Percentiles rank a stretch among this genome's conserved stretches.
phyloP scores from a whole-genome alignment of 225 moss, liverwort and hornwort species.

The Sphagnum tenellum region DNA sequence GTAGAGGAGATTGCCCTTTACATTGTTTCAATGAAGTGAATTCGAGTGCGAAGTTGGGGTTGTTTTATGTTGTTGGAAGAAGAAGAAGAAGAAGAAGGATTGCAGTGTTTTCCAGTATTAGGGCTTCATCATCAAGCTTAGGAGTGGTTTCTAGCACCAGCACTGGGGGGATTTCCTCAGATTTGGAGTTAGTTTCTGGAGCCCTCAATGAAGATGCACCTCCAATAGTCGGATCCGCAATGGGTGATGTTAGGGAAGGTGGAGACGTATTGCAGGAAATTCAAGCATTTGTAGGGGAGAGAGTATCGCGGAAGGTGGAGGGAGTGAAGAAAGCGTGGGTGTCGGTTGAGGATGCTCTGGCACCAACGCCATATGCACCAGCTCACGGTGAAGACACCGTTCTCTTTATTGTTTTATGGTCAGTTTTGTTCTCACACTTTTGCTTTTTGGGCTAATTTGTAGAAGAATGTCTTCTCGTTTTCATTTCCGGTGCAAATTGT shows the following conservation, averaged over 20 bases:
- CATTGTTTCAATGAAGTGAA: too few relatives aligned
- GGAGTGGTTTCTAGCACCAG: too few relatives aligned
- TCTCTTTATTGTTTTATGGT: conserved; percentile 29
- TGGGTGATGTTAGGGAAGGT: conserved; percentile 1
- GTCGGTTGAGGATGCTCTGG: conserved; percentile 25
- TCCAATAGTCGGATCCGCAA: conserved; percentile 10
- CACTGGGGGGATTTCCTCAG: too few relatives aligned
- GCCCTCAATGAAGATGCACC: conserved; percentile 29
- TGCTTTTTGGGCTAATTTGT: not conserved
- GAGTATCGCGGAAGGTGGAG: conserved; percentile 14
- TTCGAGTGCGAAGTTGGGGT: too few relatives aligned
- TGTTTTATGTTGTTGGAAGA: too few relatives aligned
- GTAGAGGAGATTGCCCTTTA: too few relatives aligned
- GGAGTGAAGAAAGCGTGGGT: conserved; percentile 19
- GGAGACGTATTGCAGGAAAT: conserved; percentile 21
- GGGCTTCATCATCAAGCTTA: too few relatives aligned
- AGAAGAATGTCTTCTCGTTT: not conserved
- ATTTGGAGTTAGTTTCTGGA: not conserved
- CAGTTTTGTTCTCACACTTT: not conserved
- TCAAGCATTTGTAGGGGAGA: conserved; percentile 15
- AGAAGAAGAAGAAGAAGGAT: too few relatives aligned
- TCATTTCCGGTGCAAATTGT: not conserved
- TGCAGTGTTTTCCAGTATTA: too few relatives aligned
- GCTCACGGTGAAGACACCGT: conserved; percentile 12
- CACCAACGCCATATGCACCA: conserved; percentile 34